Percentiles rank a stretch among this genome's conserved stretches.
Conservation (phyloP, 345 rosid species). For the Acer campestre region DNA sequence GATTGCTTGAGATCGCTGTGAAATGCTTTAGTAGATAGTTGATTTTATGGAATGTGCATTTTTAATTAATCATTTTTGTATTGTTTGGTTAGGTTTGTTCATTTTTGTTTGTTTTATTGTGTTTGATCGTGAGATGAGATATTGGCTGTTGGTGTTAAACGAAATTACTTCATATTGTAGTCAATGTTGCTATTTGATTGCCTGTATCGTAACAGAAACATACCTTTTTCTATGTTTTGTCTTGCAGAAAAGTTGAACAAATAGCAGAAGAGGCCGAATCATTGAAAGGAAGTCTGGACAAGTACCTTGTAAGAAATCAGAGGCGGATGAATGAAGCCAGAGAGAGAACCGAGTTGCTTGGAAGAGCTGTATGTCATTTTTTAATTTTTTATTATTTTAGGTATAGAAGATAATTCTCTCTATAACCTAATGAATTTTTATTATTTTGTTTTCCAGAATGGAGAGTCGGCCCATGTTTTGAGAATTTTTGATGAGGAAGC, state of each 20-base stretch:
- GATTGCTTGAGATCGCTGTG: no score
- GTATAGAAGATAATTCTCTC: not conserved
- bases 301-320: slow-evolving; percentile 66
- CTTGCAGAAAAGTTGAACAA: slow-evolving; percentile 79
- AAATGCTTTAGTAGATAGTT: not conserved
- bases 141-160: not conserved
- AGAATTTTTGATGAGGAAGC: slow-evolving; percentile 90
- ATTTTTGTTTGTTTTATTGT: not conserved
- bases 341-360: slow-evolving; percentile 86
- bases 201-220: not conserved
- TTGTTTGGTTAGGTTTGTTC: not conserved
- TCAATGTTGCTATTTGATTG: not conserved
- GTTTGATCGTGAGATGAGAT: not conserved
- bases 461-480: slow-evolving; percentile 79
- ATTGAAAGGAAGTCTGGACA: slow-evolving; percentile 74
- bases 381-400: not conserved
- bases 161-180: not conserved
- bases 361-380: slow-evolving; percentile 58
- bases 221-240: not conserved
- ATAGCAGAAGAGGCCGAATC: slow-evolving; percentile 86
- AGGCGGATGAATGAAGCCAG: slow-evolving; percentile 71
- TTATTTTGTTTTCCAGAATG: slow-evolving; percentile 50
- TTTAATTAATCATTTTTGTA: not conserved
- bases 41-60: not conserved
- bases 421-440: not conserved